These are phyloP conservation scores for Dalbergia cochinchinensis DNA, from an alignment of 306 rosid genomes.

Conservation along the genomic window DNA sequence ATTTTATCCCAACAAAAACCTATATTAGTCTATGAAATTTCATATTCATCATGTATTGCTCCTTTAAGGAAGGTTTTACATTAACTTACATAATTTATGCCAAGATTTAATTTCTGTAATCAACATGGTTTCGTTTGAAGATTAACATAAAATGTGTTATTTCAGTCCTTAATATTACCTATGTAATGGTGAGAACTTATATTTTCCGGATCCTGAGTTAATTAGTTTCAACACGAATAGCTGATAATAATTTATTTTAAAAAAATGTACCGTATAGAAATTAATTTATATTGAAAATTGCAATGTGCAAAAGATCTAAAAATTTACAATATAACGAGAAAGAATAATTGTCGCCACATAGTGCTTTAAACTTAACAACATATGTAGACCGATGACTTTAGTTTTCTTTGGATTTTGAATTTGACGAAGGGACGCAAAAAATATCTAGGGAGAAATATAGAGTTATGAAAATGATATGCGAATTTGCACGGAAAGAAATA, in stretches of 20 bases:
- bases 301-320: not conserved
- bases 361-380: not conserved
- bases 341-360: not conserved
- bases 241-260: not conserved
- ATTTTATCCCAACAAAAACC: no score
- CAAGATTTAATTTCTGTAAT: no score
- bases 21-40: no score
- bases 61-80: no score
- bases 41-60: no score
- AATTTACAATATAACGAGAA: not conserved
- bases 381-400: not conserved
- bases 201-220: not conserved
- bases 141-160: no score
- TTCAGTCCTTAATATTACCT: no score
- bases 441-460: not conserved
- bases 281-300: not conserved
- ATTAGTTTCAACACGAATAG: not conserved
- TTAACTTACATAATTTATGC: no score
- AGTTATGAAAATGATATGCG: not conserved
- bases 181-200: no score
- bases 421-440: not conserved
- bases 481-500: not conserved
- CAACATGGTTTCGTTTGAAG: no score
- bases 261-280: not conserved
- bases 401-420: not conserved